phyloP scores from a whole-genome alignment of 2,329 filamentous ascomycete genomes.

The Neoascochyta sp. region DNA sequence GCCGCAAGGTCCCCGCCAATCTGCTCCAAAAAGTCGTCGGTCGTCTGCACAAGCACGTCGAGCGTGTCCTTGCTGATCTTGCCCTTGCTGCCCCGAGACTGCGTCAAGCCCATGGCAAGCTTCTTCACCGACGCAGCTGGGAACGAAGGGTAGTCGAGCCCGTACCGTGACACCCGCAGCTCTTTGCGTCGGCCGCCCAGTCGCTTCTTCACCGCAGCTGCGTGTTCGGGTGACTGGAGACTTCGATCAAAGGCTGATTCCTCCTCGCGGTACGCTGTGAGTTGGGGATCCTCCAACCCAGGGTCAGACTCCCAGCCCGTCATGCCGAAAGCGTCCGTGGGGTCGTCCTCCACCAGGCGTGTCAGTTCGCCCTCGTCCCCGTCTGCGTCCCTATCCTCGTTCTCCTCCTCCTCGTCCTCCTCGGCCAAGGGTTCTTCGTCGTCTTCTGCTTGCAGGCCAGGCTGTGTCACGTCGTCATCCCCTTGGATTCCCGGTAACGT shows the following conservation, averaged over 20 bases:
- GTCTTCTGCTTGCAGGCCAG: too few relatives aligned
- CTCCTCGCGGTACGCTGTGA: conserved; percentile 35
- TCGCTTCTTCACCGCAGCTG: conserved; percentile 11
- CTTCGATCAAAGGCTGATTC: conserved; percentile 35
- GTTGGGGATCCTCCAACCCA: conserved; percentile 25
- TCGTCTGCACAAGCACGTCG: conserved; percentile 71
- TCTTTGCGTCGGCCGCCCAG: conserved; percentile 42
- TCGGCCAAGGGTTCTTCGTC: conserved; percentile 16
- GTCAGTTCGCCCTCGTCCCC: too few relatives aligned
- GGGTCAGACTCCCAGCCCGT: conserved; percentile 33
- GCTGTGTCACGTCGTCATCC: too few relatives aligned
- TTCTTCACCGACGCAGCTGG: conserved; percentile 70
- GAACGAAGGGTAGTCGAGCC: conserved; percentile 71
- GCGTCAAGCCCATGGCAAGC: conserved; percentile 66
- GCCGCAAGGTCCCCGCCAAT: conserved; percentile 72
- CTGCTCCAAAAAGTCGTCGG: conserved; percentile 91
- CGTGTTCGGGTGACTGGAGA: conserved; percentile 24
- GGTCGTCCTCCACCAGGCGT: conserved; percentile 8
- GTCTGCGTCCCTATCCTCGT: conserved; percentile 17
- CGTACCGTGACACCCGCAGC: conserved; percentile 63
- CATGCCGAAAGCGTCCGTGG: conserved; percentile 14
- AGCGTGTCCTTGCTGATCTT: conserved; percentile 72
- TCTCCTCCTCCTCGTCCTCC: conserved; percentile 32
- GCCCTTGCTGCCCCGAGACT: conserved; percentile 62
- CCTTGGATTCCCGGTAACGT: too few relatives aligned